phyloP scores from a whole-genome alignment of 2,329 filamentous ascomycete species.

The Colletotrichum paranaense region DNA sequence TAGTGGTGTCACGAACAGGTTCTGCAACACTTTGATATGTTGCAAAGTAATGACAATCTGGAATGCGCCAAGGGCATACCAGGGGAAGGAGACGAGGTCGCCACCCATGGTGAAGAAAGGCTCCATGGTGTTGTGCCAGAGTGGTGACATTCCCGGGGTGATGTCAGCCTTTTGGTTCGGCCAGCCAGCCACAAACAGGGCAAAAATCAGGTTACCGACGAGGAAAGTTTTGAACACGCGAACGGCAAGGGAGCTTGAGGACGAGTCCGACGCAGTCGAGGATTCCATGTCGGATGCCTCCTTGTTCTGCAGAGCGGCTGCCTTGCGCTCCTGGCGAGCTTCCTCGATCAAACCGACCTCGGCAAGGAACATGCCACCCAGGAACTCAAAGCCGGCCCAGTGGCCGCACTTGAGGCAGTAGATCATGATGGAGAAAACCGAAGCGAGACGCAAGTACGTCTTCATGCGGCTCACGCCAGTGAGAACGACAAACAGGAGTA shows the following conservation, averaged over 20 bases:
- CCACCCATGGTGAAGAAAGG: conserved; percentile 48
- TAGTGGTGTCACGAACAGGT: conserved; percentile 56
- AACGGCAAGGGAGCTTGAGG: conserved; percentile 22
- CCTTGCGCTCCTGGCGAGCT: conserved; percentile 11
- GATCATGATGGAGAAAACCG: conserved; percentile 45
- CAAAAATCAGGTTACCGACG: conserved; percentile 42
- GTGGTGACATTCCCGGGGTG: conserved; percentile 46
- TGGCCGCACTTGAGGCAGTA: conserved; percentile 52
- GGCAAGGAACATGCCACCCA: conserved; percentile 57
- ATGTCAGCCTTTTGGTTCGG: conserved; percentile 48
- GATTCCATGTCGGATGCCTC: conserved; percentile 26
- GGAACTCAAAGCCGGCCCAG: conserved; percentile 58
- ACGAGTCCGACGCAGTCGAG: conserved; percentile 10
- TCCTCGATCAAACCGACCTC: conserved; percentile 54
- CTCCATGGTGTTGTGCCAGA: conserved; percentile 46
- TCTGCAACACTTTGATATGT: conserved; percentile 39
- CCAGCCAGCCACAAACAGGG: conserved; percentile 53
- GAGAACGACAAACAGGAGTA: conserved; percentile 56
- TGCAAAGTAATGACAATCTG: conserved; percentile 45
- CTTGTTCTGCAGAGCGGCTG: conserved; percentile 32
- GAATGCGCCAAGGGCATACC: conserved; percentile 50
- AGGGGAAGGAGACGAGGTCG: conserved; percentile 47
- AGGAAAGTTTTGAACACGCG: conserved; percentile 39
- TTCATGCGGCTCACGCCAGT: conserved; percentile 48
- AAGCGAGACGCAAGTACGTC: conserved; percentile 44